Base-by-base conservation (phyloP, 2,329 filamentous ascomycete genomes). In the Rachicladosporium sp. region DNA sequence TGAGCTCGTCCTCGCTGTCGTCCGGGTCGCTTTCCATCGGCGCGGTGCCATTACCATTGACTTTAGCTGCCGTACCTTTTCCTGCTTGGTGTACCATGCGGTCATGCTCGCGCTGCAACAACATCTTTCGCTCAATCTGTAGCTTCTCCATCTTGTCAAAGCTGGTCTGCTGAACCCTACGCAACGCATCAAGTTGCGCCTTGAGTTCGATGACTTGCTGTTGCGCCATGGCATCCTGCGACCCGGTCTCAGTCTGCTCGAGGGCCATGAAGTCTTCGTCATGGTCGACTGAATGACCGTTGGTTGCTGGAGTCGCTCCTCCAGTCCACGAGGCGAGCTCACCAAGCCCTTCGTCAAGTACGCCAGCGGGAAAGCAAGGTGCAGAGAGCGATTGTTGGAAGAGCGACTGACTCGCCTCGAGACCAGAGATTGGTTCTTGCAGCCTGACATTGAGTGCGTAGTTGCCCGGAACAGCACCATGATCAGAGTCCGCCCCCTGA, bases 401-500 rank as follows among this genome's bases (percentile, higher is more conserved):
- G 4, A 40, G 37, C 3, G 50, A 48, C 1, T 42, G 44, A 10
- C 47, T 51, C 37, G 50, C 52, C 32, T 43, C 43, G 35, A 19
- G 15, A 19, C 47, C 8, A 42, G 43, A 50, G 27, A 60, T 42
- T 10, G 46, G 55, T 40, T 49, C 51, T 6, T 59, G 66, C n/a
- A 87, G 64, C 56, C 84, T 79, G 10, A 76, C 66, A 10, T 70
- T 78, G 44, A 85, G 69, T 3, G 70, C 71, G 55, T 88, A 86
- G 46, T 70, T 73, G 31, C 73, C 68, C 45, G 67, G 67, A 7
- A 69, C 58, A 12, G 55, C 45, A 8, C 61, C 62, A 39, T 41
- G 51, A 13, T 31, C 29, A 9, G 38, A 21, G 7, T 53, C 51
- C 7, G 45, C 50, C 10, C 50, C 49, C 38, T 60, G 48, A 29